Base-by-base conservation (phyloP, 257 asterid genomes). In the Solanum paucissectum region DNA sequence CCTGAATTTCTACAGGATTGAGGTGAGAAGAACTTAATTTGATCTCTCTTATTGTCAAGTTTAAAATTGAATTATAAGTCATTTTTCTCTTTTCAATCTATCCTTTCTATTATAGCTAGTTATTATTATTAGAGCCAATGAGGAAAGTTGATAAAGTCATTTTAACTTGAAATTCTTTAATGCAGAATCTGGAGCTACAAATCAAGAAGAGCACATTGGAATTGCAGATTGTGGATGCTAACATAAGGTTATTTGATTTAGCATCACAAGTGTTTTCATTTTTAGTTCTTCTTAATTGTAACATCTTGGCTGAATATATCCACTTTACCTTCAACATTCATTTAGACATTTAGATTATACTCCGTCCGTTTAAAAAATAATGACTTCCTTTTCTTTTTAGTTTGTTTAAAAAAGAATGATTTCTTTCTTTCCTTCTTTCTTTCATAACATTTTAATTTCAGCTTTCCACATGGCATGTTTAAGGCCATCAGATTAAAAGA, bases 111-210 rank as follows among this genome's bases (percentile, higher is more conserved):
- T 7, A 0, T 46, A 46, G 6, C 6, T 46, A 46, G 55, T 49
- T 6, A 52, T 64, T 27, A 72, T 33, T 72, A 14, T 12, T 72
- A 33, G 79, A 72, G 3, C 10, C 42, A 33, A 68, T 33, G 44
- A 16, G 5, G 14, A 72, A 33, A 33, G 14, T 52, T 52, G 23
- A 52, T 18, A 52, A 52, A 6, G 9, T 52, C n/a, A 52, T 18
- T 52, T 52, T 52, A 52, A 52, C 62, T 18, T 33, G 79, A 72
- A 72, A 4, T n/a, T 64, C 8, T 66, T 87, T 83, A 37, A 66
- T 72, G 68, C 87, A 94, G 95, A 94, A 94, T 91, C 86, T 90
- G 2, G 93, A 92, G 86, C 91, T 92, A 84, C 95, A 93, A 90
- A 91, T 93, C n/a, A 90, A 90, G 88, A 92, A 93, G 88, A 62